These are phyloP conservation scores for Botrytis deweyae DNA, from an alignment of 2,329 filamentous ascomycete species.

Conservation along the genomic window DNA sequence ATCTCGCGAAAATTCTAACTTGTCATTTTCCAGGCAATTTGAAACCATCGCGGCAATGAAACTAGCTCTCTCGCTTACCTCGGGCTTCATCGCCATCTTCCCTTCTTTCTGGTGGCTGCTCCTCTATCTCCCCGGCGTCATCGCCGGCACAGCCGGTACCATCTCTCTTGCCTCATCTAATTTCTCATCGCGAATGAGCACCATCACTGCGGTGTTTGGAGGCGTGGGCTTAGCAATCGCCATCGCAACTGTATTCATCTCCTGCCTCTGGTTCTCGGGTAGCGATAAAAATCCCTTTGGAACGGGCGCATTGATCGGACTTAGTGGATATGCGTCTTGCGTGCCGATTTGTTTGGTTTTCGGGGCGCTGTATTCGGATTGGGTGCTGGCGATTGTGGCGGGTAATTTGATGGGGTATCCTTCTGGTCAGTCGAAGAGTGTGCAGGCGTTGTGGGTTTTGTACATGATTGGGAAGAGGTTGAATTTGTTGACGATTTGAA, in stretches of 20 bases:
- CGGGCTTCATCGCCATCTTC: background rate
- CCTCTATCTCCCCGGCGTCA: background rate
- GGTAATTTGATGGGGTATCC: background rate
- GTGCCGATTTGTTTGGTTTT: background rate
- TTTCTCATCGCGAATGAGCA: background rate
- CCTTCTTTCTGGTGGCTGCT: background rate
- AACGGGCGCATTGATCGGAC: background rate
- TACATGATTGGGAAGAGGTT: slow-evolving; percentile 1
- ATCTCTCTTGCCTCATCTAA: background rate
- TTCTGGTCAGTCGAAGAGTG: background rate
- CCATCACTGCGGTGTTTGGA: background rate
- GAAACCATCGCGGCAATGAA: background rate
- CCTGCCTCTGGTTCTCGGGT: no score
- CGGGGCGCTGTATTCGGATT: background rate
- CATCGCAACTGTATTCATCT: background rate
- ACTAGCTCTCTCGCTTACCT: background rate
- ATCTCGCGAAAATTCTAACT: background rate
- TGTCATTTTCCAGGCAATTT: background rate
- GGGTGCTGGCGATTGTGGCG: background rate
- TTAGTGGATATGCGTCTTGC: background rate
- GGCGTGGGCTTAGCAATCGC: background rate
- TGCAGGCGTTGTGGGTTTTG: background rate
- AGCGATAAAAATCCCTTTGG: background rate
- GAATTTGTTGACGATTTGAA: background rate
- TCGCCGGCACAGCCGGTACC: background rate